Percentiles rank a stretch among this genome's conserved stretches.
Conservation (phyloP, 148 eudicot genomes). For the Rheum nobile region DNA sequence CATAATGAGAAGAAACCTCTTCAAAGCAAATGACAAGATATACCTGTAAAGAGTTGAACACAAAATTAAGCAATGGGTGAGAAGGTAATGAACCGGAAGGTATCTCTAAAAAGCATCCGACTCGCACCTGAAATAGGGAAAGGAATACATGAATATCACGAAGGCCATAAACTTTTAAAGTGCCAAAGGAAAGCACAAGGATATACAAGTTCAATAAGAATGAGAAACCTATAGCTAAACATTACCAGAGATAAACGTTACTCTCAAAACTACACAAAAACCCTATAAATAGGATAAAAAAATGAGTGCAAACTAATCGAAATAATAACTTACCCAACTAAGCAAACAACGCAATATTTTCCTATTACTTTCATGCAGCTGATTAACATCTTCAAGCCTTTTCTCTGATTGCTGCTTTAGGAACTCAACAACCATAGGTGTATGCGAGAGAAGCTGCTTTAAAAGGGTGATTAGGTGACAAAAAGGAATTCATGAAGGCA, state of each 20-base stretch:
- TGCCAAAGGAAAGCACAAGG: background rate
- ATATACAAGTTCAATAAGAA: background rate
- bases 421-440: constrained; percentile 77
- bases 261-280: background rate
- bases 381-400: constrained; percentile 40
- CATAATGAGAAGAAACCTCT: constrained; percentile 11
- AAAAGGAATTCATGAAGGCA: constrained; percentile 10
- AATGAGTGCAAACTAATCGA: background rate
- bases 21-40: constrained; percentile 10
- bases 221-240: background rate
- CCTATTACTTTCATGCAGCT: constrained; percentile 53
- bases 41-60: constrained; percentile 85
- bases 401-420: constrained; percentile 64
- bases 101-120: constrained; percentile 80
- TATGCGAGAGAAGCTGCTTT: constrained; percentile 79
- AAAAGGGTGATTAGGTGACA: constrained; percentile 15
- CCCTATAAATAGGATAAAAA: background rate
- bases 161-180: background rate
- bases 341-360: constrained; percentile 87
- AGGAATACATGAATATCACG: background rate
- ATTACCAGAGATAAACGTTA: background rate
- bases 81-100: constrained; percentile 60
- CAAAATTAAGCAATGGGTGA: constrained; percentile 79
- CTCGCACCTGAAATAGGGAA: constrained; percentile 62
- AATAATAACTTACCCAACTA: constrained; percentile 66